Conservation (phyloP, 495 filamentous ascomycete species). For the Massariosphaeria phaeospora region DNA sequence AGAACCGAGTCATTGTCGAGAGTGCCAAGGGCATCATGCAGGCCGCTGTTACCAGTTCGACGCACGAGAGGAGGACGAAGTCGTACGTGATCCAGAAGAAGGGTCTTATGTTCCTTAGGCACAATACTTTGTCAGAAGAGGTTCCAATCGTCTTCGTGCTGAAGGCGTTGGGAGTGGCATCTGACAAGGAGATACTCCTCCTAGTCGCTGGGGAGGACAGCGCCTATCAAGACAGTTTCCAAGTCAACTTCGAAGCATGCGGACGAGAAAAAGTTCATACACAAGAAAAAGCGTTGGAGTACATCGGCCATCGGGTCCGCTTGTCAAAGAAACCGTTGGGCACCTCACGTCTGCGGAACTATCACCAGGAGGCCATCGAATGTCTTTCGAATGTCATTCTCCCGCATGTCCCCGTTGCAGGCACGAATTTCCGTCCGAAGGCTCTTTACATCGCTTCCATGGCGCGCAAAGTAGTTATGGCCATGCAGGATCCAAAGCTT, state of each 20-base stretch:
- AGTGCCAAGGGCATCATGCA: slow-evolving; percentile 87
- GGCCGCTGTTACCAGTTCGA: slow-evolving; percentile 86
- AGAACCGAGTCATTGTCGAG: slow-evolving; percentile 97
- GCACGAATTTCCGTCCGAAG: slow-evolving; percentile 89
- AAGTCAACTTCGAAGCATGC: slow-evolving; percentile 89
- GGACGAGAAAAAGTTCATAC: slow-evolving; percentile 75
- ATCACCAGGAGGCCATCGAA: slow-evolving; percentile 84
- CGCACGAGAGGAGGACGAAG: slow-evolving; percentile 94
- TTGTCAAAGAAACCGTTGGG: slow-evolving; percentile 63
- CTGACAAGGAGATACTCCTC: slow-evolving; percentile 88
- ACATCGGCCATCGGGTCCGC: slow-evolving; percentile 77
- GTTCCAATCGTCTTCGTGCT: slow-evolving; percentile 88
- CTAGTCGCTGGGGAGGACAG: slow-evolving; percentile 79
- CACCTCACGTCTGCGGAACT: slow-evolving; percentile 55
- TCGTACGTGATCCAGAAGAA: slow-evolving; percentile 92
- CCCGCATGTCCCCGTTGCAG: slow-evolving; percentile 84
- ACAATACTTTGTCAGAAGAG: slow-evolving; percentile 88
- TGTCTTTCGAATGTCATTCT: slow-evolving; percentile 86
- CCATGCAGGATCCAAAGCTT: slow-evolving; percentile 75
- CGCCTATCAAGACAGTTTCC: slow-evolving; percentile 86
- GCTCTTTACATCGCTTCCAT: slow-evolving; percentile 94
- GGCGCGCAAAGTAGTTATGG: slow-evolving; percentile 90
- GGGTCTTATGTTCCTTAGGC: slow-evolving; percentile 78
- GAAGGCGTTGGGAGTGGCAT: slow-evolving; percentile 89
- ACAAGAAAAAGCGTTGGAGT: slow-evolving; percentile 91